Percentiles rank a stretch among this genome's conserved stretches.
Conservation (phyloP, 768 basidiomycete genomes). For the Mycena albidolilacea region DNA sequence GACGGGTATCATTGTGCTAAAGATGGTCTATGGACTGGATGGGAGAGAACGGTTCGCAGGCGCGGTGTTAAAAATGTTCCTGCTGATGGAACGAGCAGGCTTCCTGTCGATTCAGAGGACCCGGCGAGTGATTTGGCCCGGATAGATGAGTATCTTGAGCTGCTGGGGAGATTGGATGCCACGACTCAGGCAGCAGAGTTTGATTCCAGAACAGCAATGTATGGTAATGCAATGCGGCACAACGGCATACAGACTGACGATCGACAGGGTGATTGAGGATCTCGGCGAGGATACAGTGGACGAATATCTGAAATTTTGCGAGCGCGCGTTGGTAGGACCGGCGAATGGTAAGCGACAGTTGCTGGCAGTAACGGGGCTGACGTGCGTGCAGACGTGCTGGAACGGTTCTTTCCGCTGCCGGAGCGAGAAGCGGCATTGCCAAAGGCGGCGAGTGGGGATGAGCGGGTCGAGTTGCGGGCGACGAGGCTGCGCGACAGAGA, state of each 20-base stretch:
- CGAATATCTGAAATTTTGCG: constrained; percentile 77
- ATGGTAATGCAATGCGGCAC: constrained; percentile 40
- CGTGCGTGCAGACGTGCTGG: constrained; percentile 48
- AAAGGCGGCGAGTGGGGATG: constrained; percentile 25
- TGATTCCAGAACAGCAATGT: constrained; percentile 64
- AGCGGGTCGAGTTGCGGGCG: constrained; percentile 31
- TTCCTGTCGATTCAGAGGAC: constrained; percentile 64
- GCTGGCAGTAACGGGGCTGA: constrained; percentile 24
- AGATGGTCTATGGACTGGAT: constrained; percentile 90
- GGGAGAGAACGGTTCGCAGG: constrained; percentile 68
- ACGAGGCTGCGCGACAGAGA: constrained; percentile 34
- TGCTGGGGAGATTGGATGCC: constrained; percentile 56
- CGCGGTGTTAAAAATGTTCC: constrained; percentile 9
- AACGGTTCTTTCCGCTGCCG: constrained; percentile 59
- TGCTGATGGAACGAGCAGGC: constrained; percentile 49
- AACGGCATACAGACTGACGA: constrained; percentile 30
- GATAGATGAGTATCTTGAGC: constrained; percentile 62
- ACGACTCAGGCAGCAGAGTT: constrained; percentile 54
- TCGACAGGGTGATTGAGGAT: constrained; percentile 67
- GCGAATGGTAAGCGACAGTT: constrained; percentile 46
- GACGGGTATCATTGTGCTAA: constrained; percentile 77
- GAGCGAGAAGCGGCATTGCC: constrained; percentile 27
- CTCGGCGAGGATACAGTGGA: constrained; percentile 69
- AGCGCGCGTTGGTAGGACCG: constrained; percentile 61
- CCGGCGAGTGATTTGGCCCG: constrained; percentile 73